These are phyloP conservation scores for Aspergillus fumigatus DNA, from an alignment of 2,329 filamentous ascomycete species.

Conservation along the genomic window DNA sequence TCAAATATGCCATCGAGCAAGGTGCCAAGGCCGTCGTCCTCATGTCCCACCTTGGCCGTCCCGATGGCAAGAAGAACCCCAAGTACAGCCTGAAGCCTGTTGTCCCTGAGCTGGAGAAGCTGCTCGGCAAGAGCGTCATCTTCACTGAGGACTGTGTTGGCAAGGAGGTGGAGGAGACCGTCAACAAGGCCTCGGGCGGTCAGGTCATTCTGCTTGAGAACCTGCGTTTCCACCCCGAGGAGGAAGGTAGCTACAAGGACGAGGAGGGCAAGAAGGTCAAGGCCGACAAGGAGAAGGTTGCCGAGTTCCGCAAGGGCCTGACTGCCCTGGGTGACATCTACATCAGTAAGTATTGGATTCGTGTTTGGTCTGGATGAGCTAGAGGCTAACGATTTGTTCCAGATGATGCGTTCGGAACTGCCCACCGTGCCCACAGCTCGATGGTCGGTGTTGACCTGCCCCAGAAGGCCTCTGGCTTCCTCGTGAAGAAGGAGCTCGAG, in stretches of 20 bases:
- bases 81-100: slow-evolving; percentile 97
- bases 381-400: background rate
- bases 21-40: slow-evolving; percentile 89
- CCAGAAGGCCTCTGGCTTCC: slow-evolving; percentile 95
- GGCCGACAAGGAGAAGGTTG: slow-evolving; percentile 89
- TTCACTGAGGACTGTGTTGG: slow-evolving; percentile 91
- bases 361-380: background rate
- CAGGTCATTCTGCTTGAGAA: slow-evolving; percentile 93
- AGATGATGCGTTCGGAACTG: slow-evolving; percentile 98
- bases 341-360: slow-evolving; percentile 64
- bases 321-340: slow-evolving; percentile 93
- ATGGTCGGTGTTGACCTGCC: slow-evolving; percentile 97
- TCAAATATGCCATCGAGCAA: slow-evolving; percentile 87
- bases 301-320: slow-evolving; percentile 89
- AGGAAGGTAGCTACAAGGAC: slow-evolving; percentile 95
- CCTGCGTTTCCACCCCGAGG: slow-evolving; percentile 95
- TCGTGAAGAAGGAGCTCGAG: slow-evolving; percentile 99
- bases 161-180: slow-evolving; percentile 80
- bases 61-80: slow-evolving; percentile 79
- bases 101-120: slow-evolving; percentile 84
- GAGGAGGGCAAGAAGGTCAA: slow-evolving; percentile 94
- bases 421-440: slow-evolving; percentile 96
- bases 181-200: slow-evolving; percentile 75
- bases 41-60: slow-evolving; percentile 98
- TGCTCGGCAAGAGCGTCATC: slow-evolving; percentile 75